Percentiles rank a stretch among this genome's conserved stretches.
phyloP scores from a whole-genome alignment of 2,329 filamentous ascomycete genomes.

The Calonectria montana region DNA sequence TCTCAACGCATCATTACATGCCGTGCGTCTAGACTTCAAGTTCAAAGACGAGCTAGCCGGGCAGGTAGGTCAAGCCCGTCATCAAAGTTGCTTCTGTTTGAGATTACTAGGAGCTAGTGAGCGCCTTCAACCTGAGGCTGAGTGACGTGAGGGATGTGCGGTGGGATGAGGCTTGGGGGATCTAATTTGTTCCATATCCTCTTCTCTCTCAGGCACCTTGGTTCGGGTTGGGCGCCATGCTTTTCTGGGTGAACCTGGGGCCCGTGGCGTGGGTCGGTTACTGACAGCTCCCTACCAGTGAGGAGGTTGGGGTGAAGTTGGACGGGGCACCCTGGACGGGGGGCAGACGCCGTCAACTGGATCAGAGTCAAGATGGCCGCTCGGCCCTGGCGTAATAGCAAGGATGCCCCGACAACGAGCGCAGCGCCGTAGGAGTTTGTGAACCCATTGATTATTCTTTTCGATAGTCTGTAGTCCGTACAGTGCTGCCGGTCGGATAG shows the following conservation, averaged over 20 bases:
- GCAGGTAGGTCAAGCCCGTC: not conserved
- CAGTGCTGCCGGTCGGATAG: not conserved
- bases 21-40: not conserved
- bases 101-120: slow-evolving; percentile 7
- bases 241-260: slow-evolving; percentile 3
- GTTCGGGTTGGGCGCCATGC: not conserved
- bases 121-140: slow-evolving; percentile 8
- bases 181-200: slow-evolving; percentile 10
- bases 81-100: slow-evolving; percentile 8
- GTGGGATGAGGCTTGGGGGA: not conserved
- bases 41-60: not conserved
- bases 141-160: slow-evolving; percentile 5
- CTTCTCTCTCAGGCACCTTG: not conserved
- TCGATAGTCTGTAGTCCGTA: not conserved
- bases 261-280: slow-evolving; percentile 1
- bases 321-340: slow-evolving; percentile 15
- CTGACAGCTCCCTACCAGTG: not conserved
- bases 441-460: not conserved
- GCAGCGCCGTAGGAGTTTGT: not conserved
- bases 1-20: slow-evolving; percentile 4
- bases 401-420: slow-evolving; percentile 10
- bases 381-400: not conserved
- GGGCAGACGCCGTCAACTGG: not conserved
- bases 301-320: slow-evolving; percentile 8
- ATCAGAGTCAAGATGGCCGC: slow-evolving; percentile 8